Evolutionary conservation across 352 stramenopile genomes (phyloP).

Genomic region (Plasmopara viticola): DNA sequence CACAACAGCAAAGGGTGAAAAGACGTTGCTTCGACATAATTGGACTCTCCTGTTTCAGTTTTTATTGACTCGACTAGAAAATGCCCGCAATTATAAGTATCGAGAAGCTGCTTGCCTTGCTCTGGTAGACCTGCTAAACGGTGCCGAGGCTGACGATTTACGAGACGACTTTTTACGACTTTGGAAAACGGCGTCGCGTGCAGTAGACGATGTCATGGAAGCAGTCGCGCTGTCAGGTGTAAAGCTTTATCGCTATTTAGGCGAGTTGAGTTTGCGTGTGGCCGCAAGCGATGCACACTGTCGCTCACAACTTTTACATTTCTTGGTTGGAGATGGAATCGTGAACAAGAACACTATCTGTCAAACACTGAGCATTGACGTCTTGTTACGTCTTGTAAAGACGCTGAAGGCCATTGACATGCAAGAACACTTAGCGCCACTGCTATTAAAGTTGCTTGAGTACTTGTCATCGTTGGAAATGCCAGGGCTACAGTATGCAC

Average conservation of each 20-base stretch:
- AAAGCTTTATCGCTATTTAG: conserved; percentile 71
- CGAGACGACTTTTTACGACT: conserved; percentile 45
- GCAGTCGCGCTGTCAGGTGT: conserved; percentile 48
- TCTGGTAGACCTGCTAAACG: conserved; percentile 59
- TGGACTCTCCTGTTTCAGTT: conserved; percentile 54
- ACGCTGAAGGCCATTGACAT: conserved; percentile 45
- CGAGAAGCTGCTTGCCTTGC: conserved; percentile 61
- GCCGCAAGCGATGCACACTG: conserved; percentile 42
- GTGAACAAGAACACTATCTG: conserved; percentile 62
- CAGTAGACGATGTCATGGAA: conserved; percentile 78
- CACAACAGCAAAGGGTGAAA: conserved; percentile 31
- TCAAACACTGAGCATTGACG: conserved; percentile 58
- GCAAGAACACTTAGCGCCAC: conserved; percentile 43
- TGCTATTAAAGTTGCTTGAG: conserved; percentile 63
- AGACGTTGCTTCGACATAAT: conserved; percentile 44
- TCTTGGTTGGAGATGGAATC: conserved; percentile 64
- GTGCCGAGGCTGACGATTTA: conserved; percentile 38
- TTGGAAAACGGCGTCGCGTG: conserved; percentile 60
- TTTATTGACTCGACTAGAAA: conserved; percentile 47
- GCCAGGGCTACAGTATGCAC: conserved; percentile 76
- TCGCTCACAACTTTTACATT: conserved; percentile 48
- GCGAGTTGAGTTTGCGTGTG: conserved; percentile 67
- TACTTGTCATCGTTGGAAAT: conserved; percentile 82
- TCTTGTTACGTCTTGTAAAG: conserved; percentile 69
- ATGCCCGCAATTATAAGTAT: conserved; percentile 76